Percentiles rank a stretch among this genome's conserved stretches.
Conservation (phyloP, 2,329 filamentous ascomycete species). For the Tolypocladium pustulatum region DNA sequence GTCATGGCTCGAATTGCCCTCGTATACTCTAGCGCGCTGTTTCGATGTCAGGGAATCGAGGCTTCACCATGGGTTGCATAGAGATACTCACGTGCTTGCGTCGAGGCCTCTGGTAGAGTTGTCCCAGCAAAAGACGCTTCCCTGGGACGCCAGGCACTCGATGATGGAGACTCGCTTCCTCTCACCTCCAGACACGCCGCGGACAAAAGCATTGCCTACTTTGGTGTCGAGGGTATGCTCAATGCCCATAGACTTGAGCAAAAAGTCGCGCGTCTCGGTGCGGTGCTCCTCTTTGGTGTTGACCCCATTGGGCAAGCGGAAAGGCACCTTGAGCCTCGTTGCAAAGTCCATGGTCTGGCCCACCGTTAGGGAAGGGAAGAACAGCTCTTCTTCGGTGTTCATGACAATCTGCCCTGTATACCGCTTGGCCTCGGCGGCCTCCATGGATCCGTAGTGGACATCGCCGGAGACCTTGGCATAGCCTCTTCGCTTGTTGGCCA, state of each 20-base stretch:
- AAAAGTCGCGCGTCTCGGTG: slow-evolving; percentile 36
- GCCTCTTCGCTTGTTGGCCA: slow-evolving; percentile 53
- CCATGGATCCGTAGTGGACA: slow-evolving; percentile 43
- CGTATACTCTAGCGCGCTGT: slow-evolving; percentile 45
- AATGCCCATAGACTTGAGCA: slow-evolving; percentile 47
- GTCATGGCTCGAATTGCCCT: slow-evolving; percentile 55
- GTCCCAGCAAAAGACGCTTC: slow-evolving; percentile 55
- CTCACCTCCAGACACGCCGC: slow-evolving; percentile 59
- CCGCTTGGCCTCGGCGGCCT: slow-evolving; percentile 33
- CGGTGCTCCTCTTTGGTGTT: slow-evolving; percentile 33
- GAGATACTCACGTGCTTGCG: slow-evolving; percentile 39
- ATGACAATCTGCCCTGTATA: slow-evolving; percentile 52
- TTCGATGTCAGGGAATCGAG: neutral
- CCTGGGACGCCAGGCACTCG: slow-evolving; percentile 48
- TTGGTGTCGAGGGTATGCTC: slow-evolving; percentile 52
- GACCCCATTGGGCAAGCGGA: slow-evolving; percentile 31
- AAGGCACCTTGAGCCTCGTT: slow-evolving; percentile 46
- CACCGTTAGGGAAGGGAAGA: slow-evolving; percentile 61
- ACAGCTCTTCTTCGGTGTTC: slow-evolving; percentile 58
- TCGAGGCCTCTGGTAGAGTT: slow-evolving; percentile 57
- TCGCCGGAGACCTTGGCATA: slow-evolving; percentile 49
- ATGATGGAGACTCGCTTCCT: slow-evolving; percentile 60
- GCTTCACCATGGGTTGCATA: neutral
- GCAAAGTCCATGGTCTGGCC: slow-evolving; percentile 64
- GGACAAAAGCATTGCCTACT: slow-evolving; percentile 55